phyloP scores from a whole-genome alignment of 208 protist species.

The Wallacemonas collosoma region DNA sequence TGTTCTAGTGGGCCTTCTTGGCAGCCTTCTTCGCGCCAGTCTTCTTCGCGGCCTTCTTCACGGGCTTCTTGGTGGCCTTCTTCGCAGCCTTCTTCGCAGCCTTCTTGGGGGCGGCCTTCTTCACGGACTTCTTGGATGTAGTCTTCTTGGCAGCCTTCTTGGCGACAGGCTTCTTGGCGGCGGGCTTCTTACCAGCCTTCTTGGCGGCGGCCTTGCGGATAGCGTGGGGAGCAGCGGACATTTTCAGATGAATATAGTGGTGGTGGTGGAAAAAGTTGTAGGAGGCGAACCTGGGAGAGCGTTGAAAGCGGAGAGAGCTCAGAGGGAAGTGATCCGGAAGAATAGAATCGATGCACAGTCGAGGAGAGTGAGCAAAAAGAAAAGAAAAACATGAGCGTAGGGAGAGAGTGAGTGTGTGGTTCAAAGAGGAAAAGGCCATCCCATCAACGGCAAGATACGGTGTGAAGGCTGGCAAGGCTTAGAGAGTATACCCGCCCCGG shows the following conservation, averaged over 20 bases:
- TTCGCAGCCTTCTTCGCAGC: conserved; percentile 25
- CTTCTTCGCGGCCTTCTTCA: background rate
- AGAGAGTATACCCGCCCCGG: too few species aligned
- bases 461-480: too few species aligned
- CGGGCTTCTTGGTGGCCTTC: conserved; percentile 21
- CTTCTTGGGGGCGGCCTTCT: conserved; percentile 27
- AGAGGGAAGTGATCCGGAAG: background rate
- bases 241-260: conserved; percentile 15
- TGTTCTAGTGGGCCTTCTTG: conserved; percentile 16
- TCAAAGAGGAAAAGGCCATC: too few species aligned
- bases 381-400: too few species aligned
- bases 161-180: conserved; percentile 15
- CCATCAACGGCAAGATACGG: too few species aligned
- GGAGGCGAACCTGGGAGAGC: too few species aligned
- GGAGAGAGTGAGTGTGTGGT: too few species aligned
- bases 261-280: background rate
- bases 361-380: too few species aligned
- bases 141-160: conserved; percentile 22
- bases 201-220: conserved; percentile 32
- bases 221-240: conserved; percentile 20
- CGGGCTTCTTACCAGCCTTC: conserved; percentile 25
- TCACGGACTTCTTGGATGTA: conserved; percentile 24
- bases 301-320: background rate
- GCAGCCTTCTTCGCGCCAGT: background rate
- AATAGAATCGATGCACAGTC: background rate